Base-by-base conservation (phyloP, 169 alveolate species). In the Fabrea salina region DNA sequence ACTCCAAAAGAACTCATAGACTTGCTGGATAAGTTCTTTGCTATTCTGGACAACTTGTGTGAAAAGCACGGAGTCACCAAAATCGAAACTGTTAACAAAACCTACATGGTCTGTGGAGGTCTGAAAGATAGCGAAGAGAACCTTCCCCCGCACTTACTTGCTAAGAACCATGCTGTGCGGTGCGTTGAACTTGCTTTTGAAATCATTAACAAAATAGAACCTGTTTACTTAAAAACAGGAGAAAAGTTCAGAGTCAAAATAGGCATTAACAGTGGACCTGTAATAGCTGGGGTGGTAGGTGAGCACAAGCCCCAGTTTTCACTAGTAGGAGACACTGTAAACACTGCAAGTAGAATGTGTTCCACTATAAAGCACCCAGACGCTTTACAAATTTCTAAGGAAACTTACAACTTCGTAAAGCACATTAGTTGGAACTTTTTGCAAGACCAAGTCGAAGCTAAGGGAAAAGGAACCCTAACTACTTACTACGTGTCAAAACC, bases 261-360 rank as follows among this genome's bases (percentile, higher is more conserved):
- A 13, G 99, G 99, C 13, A 96, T 97, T 27, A 95, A 98, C 82
- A 92, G 97, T 61, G 99, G 99, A n/a, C 87, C 95, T 67, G 98
- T 96, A 11, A 95, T 97, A 43, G 97, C 99, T 0, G 99, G 99
- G 3, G 98, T 98, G n/a, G 98, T 98, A 0, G 99, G 99, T 8
- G 94, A 96, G 16, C 98, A 96, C 84, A 97, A 96, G 79, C 99
- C 99, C 8, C 97, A 97, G 89, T 98, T 96, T 89, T 96, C 98
- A 25, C 92, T 98, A 71, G 95, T 98, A 71, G 99, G 99, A 13
- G 99, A 97, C 85, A 96, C 99, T 7, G 98, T 97, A 3, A 97
- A 97, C 87, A 97, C 99, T 4, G 98, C 99, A 27, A 92, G 98
- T 49, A 89, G 99, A 83, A 97, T 98, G 98, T 50, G 81, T 19